Conservation (phyloP, 805 yeast species). For the Zygosaccharomyces bisporus region DNA sequence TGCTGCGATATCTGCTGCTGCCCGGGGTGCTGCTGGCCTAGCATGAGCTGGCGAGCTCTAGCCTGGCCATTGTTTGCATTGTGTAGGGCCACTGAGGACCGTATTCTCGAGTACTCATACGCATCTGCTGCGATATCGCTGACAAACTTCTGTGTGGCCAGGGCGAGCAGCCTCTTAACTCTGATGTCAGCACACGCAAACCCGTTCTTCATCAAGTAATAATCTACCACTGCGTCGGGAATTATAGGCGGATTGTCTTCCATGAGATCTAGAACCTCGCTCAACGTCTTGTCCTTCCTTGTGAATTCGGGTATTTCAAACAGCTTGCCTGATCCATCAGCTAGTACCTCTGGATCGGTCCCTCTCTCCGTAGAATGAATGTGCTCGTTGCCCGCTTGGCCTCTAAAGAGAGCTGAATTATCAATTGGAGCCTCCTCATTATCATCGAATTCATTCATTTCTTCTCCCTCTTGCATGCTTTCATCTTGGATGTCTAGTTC, state of each 20-base stretch:
- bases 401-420: conserved; percentile 20
- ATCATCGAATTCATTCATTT: conserved; percentile 37
- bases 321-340: conserved; percentile 29
- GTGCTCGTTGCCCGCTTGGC: conserved; percentile 15
- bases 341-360: conserved; percentile 27
- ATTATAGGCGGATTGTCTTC: conserved; percentile 93
- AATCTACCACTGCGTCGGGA: conserved; percentile 95
- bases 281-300: conserved; percentile 73
- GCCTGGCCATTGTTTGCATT: conserved; percentile 82
- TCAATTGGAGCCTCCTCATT: conserved; percentile 33
- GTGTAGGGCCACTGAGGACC: conserved; percentile 84
- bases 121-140: conserved; percentile 96
- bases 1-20: conserved; percentile 38
- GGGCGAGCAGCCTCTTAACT: conserved; percentile 77
- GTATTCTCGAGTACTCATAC: conserved; percentile 87
- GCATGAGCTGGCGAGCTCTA: conserved; percentile 71
- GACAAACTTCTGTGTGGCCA: conserved; percentile 94
- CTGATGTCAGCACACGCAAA: conserved; percentile 74
- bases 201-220: conserved; percentile 81
- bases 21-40: conserved; percentile 54
- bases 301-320: conserved; percentile 65
- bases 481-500: conserved; percentile 11
- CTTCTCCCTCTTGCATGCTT: conserved; percentile 27
- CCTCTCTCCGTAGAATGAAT: no score
- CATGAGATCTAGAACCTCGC: conserved; percentile 83